Percentiles rank a stretch among this genome's conserved stretches.
These are phyloP conservation scores for Penicillium flavigenum DNA, from an alignment of 495 filamentous ascomycete genomes.

Conservation along the genomic window DNA sequence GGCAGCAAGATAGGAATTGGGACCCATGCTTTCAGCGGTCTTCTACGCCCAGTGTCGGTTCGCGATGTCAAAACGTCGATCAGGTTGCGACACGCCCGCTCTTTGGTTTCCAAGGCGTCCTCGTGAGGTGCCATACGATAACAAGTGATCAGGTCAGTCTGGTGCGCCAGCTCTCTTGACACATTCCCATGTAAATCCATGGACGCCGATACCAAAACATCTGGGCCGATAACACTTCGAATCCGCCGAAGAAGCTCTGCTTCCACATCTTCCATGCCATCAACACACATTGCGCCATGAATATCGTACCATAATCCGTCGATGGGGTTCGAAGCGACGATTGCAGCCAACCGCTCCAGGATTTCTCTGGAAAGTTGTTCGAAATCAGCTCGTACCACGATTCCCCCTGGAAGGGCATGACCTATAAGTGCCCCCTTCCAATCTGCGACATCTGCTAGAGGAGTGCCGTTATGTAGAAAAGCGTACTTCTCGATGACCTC, in stretches of 20 bases:
- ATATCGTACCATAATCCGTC: conserved; percentile 60
- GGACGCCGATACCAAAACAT: conserved; percentile 53
- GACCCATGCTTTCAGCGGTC: conserved; percentile 57
- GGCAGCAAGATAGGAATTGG: conserved; percentile 55
- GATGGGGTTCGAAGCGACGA: conserved; percentile 30
- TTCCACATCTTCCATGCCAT: conserved; percentile 52
- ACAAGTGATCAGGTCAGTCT: conserved; percentile 54
- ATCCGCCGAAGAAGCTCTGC: conserved; percentile 52
- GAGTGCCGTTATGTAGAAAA: conserved; percentile 44
- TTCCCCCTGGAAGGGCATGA: conserved; percentile 54
- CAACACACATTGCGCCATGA: conserved; percentile 59
- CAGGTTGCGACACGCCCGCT: conserved; percentile 54
- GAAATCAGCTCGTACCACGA: conserved; percentile 49
- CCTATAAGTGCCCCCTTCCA: conserved; percentile 56
- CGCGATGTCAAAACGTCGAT: conserved; percentile 36
- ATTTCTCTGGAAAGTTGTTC: conserved; percentile 51
- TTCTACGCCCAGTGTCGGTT: neutral
- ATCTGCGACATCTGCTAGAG: conserved; percentile 41
- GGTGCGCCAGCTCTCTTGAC: conserved; percentile 49
- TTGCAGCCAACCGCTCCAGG: conserved; percentile 38
- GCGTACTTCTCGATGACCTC: conserved; percentile 50
- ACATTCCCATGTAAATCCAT: conserved; percentile 62
- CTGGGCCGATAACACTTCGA: conserved; percentile 45
- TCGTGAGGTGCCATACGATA: conserved; percentile 58
- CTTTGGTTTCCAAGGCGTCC: conserved; percentile 52